A percentile compares a stretch with the other conserved stretches of the same genome.
Conservation (phyloP, 1,284 basidiomycete species). For the Meira miltonrushii region DNA sequence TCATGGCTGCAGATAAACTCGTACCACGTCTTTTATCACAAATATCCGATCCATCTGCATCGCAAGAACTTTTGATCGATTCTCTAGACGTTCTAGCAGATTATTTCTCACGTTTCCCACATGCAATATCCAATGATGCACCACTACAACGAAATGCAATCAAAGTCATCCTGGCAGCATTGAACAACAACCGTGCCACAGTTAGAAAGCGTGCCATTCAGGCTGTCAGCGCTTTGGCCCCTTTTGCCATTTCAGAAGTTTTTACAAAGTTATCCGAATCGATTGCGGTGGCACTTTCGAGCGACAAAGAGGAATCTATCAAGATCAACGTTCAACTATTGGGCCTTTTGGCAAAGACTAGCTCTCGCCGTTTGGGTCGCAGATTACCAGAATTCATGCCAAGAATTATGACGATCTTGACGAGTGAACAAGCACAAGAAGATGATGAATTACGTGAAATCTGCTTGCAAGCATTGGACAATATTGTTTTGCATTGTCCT, state of each 20-base stretch:
- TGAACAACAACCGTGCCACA: conserved; percentile 29
- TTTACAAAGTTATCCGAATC: conserved; percentile 37
- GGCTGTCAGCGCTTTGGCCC: conserved; percentile 66
- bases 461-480: conserved; percentile 66
- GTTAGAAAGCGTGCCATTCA: conserved; percentile 39
- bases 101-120: conserved; percentile 65
- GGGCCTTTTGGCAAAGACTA: conserved; percentile 58
- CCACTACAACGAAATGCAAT: conserved; percentile 61
- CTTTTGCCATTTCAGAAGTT: conserved; percentile 32
- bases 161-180: conserved; percentile 60
- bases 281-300: conserved; percentile 40
- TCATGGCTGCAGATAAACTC: conserved; percentile 74
- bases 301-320: conserved; percentile 54
- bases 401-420: conserved; percentile 65
- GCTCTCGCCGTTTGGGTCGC: conserved; percentile 34
- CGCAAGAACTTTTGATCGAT: conserved; percentile 79
- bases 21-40: conserved; percentile 73
- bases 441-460: conserved; percentile 60
- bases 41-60: conserved; percentile 60
- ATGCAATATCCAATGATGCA: conserved; percentile 53
- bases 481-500: conserved; percentile 69
- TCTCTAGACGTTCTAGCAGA: conserved; percentile 85
- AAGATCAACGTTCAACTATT: conserved; percentile 73
- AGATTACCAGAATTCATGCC: conserved; percentile 43
- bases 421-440: conserved; percentile 67